Conservation (phyloP, 164 flowering plant genomes). For the Stephania japonica region DNA sequence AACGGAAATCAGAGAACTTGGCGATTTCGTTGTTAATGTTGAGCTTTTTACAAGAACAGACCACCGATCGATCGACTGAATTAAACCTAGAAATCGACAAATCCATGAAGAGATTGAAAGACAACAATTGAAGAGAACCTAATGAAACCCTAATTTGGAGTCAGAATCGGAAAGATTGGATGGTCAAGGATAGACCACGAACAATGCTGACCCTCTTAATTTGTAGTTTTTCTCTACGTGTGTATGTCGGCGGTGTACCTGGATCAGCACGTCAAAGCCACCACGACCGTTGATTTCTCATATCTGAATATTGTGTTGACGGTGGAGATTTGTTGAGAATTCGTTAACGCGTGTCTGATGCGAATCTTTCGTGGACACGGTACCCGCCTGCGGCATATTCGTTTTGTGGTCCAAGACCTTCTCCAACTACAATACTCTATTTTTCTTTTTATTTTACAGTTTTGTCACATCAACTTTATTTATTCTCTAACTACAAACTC, state of each 20-base stretch:
- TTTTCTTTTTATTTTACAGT: too few relatives aligned
- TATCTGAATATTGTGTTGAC: too few relatives aligned
- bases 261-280: not conserved
- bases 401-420: too few relatives aligned
- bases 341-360: too few relatives aligned
- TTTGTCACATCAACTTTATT: too few relatives aligned
- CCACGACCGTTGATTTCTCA: too few relatives aligned
- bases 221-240: not conserved
- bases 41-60: not conserved
- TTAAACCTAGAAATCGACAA: not conserved
- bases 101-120: conserved; percentile 4
- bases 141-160: not conserved
- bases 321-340: too few relatives aligned
- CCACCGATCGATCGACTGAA: not conserved
- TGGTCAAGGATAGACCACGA: not conserved
- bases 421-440: too few relatives aligned
- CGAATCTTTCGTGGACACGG: too few relatives aligned
- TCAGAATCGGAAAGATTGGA: not conserved
- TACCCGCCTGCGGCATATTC: too few relatives aligned
- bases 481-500: too few relatives aligned
- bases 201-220: not conserved
- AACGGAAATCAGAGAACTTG: not conserved
- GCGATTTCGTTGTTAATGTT: not conserved
- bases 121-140: not conserved
- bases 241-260: not conserved